Conservation (phyloP, 139 green algal species). For the Gonium pectorale region DNA sequence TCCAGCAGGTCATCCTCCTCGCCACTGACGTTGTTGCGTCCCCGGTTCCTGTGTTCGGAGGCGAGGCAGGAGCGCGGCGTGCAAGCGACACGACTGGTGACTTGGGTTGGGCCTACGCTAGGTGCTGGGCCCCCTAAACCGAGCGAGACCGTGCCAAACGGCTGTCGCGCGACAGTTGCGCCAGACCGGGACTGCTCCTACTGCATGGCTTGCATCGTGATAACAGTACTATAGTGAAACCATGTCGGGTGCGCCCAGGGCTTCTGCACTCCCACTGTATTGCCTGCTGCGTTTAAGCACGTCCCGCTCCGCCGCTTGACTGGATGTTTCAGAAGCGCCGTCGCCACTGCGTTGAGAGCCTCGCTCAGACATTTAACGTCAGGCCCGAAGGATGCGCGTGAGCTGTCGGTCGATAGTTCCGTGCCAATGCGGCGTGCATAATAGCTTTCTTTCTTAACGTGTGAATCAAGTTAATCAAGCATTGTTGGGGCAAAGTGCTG, state of each 20-base stretch:
- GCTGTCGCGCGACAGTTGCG: no score
- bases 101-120: neutral
- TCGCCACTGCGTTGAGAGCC: slow-evolving; percentile 3
- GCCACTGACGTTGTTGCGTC: neutral
- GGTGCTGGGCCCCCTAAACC: neutral
- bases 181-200: no score
- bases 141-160: no score
- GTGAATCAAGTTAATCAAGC: no score
- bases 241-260: neutral
- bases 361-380: slow-evolving; percentile 22
- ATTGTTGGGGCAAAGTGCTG: no score
- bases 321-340: slow-evolving; percentile 14
- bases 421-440: no score
- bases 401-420: no score
- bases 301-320: slow-evolving; percentile 7
- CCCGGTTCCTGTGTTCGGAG: neutral
- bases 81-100: neutral
- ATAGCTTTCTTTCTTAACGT: no score
- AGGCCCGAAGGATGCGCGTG: no score
- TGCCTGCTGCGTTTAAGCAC: slow-evolving; percentile 1
- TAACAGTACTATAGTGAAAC: neutral
- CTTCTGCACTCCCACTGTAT: neutral
- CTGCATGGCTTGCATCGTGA: neutral
- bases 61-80: neutral
- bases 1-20: slow-evolving; percentile 45